Evolutionary conservation across 1,284 basidiomycete species (phyloP).

Genomic region (Sporisorium reilianum): DNA sequence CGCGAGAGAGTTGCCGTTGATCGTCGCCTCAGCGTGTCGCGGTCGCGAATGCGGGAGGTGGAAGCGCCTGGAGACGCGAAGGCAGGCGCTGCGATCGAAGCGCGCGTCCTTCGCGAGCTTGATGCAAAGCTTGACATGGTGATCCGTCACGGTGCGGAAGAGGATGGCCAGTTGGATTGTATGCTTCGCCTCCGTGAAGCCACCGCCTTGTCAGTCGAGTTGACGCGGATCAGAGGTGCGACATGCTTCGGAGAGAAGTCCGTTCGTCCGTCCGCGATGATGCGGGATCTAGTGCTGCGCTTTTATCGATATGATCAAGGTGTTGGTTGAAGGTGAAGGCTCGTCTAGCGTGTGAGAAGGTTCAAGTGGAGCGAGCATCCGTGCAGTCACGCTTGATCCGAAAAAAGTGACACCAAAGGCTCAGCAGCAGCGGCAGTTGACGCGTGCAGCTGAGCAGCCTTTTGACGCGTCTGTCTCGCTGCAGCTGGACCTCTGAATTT

Average conservation of each 20-base stretch:
- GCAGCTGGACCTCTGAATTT: neutral
- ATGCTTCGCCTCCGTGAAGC: constrained; percentile 1
- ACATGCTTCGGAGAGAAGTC: neutral
- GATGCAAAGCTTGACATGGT: constrained; percentile 18
- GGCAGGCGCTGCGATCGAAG: constrained; percentile 23
- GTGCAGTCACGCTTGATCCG: neutral
- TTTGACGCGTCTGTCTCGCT: neutral
- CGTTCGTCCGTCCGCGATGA: neutral
- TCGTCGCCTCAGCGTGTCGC: constrained; percentile 2
- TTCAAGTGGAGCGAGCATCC: neutral
- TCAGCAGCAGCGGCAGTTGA: neutral
- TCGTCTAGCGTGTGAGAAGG: neutral
- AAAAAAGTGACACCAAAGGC: constrained; percentile 1
- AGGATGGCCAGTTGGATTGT: neutral
- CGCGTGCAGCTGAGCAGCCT: neutral
- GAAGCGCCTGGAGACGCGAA: constrained; percentile 13
- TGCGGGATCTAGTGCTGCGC: neutral
- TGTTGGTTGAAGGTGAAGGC: neutral
- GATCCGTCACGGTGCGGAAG: neutral
- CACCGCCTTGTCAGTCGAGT: neutral
- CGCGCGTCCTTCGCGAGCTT: constrained; percentile 21
- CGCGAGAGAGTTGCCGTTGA: constrained; percentile 10
- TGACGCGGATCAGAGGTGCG: neutral
- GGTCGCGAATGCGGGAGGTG: constrained; percentile 6
- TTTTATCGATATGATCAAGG: neutral